phyloP scores from a whole-genome alignment of 352 stramenopile genomes.

The Pythium vanterpoolii region DNA sequence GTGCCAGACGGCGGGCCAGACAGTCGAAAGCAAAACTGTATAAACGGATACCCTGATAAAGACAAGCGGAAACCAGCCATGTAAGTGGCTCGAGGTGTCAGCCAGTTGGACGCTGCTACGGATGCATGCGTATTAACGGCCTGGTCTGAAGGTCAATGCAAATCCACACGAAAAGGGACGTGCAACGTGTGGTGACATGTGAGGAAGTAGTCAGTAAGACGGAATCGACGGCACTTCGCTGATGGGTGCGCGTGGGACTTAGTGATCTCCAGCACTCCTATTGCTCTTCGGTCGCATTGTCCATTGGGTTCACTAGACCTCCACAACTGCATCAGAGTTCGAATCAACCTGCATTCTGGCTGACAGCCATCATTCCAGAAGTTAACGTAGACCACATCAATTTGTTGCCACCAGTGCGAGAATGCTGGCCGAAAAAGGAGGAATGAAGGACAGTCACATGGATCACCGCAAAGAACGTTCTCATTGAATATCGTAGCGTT shows the following conservation, averaged over 20 bases:
- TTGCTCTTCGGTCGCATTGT: too few species aligned
- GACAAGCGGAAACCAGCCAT: neutral
- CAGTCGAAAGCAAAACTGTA: slow-evolving; percentile 3
- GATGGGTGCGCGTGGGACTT: neutral
- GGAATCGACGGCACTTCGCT: too few species aligned
- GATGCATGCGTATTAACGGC: too few species aligned
- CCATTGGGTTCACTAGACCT: slow-evolving; percentile 7
- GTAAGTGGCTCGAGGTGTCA: too few species aligned
- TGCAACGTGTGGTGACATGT: too few species aligned
- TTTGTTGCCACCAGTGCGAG: neutral
- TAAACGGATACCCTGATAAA: slow-evolving; percentile 9
- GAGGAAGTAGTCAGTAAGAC: too few species aligned
- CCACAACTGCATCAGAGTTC: neutral
- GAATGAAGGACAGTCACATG: neutral
- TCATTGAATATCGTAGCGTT: neutral
- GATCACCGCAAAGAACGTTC: slow-evolving; percentile 12
- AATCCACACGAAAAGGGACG: neutral
- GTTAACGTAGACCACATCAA: slow-evolving; percentile 2
- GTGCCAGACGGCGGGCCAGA: neutral
- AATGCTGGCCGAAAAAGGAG: neutral
- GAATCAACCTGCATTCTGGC: neutral
- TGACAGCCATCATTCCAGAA: neutral
- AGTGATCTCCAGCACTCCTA: too few species aligned
- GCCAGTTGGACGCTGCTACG: neutral
- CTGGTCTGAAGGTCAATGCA: too few species aligned